Evolutionary conservation across 495 filamentous ascomycete species (phyloP).

Genomic region (Darksidea phi): DNA sequence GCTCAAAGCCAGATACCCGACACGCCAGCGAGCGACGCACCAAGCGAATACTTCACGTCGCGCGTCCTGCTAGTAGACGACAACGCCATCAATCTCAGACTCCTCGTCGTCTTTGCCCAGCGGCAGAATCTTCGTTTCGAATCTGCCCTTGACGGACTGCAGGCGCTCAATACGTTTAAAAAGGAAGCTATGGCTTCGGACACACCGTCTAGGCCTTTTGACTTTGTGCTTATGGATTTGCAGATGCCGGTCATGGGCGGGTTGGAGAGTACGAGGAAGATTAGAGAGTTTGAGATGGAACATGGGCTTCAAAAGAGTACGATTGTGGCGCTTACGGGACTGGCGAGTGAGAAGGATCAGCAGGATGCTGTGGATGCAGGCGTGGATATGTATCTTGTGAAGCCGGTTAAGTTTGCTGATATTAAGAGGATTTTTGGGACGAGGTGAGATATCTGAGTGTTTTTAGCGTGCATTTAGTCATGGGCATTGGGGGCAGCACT

Average conservation of each 20-base stretch:
- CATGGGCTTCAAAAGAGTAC: not conserved
- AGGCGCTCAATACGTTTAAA: conserved; percentile 24
- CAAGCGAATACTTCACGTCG: not conserved
- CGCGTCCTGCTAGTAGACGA: conserved; percentile 37
- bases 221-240: conserved; percentile 39
- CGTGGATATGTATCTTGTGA: conserved; percentile 7
- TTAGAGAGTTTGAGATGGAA: conserved; percentile 23
- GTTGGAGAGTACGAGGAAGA: conserved; percentile 26
- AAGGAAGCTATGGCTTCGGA: not conserved
- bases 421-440: not conserved
- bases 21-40: not conserved
- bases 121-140: conserved; percentile 7
- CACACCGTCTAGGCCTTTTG: conserved; percentile 1
- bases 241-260: conserved; percentile 36
- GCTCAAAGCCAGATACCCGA: not conserved
- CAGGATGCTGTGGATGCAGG: conserved; percentile 2
- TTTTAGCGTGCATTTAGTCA: too few species aligned
- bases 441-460: not conserved
- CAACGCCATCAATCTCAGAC: conserved; percentile 34
- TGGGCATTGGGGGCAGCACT: too few species aligned
- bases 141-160: conserved; percentile 25
- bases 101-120: conserved; percentile 27
- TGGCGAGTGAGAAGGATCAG: conserved; percentile 15
- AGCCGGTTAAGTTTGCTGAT: conserved; percentile 10
- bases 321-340: conserved; percentile 32